phyloP scores from a whole-genome alignment of 2,329 filamentous ascomycete species.

The Tolypocladium ovalisporum region DNA sequence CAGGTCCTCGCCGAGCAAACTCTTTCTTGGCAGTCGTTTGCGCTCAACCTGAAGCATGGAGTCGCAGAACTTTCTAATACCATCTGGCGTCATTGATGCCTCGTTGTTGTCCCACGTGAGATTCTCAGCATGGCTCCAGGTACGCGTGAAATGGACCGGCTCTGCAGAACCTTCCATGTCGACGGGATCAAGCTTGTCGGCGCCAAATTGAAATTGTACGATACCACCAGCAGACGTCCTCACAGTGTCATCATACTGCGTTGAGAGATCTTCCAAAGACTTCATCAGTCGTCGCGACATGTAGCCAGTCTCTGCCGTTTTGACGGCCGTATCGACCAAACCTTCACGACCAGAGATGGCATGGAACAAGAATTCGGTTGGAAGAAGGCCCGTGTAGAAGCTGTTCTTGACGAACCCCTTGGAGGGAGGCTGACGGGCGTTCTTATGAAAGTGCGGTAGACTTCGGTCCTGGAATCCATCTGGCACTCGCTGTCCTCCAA shows the following conservation, averaged over 20 bases:
- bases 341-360: slow-evolving; percentile 97
- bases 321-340: slow-evolving; percentile 96
- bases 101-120: slow-evolving; percentile 73
- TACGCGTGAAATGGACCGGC: slow-evolving; percentile 85
- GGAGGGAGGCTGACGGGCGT: slow-evolving; percentile 79
- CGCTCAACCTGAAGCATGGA: slow-evolving; percentile 59
- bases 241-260: slow-evolving; percentile 89
- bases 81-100: slow-evolving; percentile 57
- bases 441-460: slow-evolving; percentile 90
- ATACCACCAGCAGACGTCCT: slow-evolving; percentile 80
- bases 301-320: slow-evolving; percentile 97
- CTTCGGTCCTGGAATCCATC: slow-evolving; percentile 96
- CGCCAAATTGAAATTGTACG: slow-evolving; percentile 95
- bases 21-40: slow-evolving; percentile 48
- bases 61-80: slow-evolving; percentile 60
- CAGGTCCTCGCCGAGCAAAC: slow-evolving; percentile 50
- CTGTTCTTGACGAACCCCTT: slow-evolving; percentile 97
- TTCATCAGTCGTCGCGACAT: slow-evolving; percentile 99
- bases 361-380: slow-evolving; percentile 95
- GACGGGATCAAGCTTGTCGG: slow-evolving; percentile 88
- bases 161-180: slow-evolving; percentile 95
- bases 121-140: slow-evolving; percentile 71
- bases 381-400: slow-evolving; percentile 85
- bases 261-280: slow-evolving; percentile 87
- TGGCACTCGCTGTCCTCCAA: slow-evolving; percentile 80